Evolutionary conservation across 768 basidiomycete species (phyloP).

Genomic region (Panaeolus papilionaceus): DNA sequence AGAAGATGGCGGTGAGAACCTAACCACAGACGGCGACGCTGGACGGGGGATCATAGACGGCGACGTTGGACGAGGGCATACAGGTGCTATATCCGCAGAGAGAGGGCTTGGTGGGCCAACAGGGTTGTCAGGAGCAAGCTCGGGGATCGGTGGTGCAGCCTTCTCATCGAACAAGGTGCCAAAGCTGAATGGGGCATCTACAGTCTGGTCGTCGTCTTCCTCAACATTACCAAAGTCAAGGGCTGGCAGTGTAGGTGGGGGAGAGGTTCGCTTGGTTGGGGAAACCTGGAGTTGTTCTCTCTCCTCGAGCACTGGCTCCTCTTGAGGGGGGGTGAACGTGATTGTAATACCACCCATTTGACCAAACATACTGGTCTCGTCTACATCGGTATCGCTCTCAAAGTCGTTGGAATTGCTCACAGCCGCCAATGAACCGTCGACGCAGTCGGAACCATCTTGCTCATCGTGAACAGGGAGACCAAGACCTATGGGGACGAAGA

Average conservation of each 20-base stretch:
- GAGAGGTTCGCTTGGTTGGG: slow-evolving; percentile 35
- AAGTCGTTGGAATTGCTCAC: slow-evolving; percentile 33
- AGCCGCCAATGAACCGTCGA: background rate
- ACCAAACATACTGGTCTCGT: slow-evolving; percentile 47
- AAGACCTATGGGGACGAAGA: slow-evolving; percentile 48
- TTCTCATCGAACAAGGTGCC: slow-evolving; percentile 31
- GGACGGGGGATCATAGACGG: slow-evolving; percentile 40
- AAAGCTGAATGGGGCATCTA: slow-evolving; percentile 42
- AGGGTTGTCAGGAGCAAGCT: slow-evolving; percentile 15
- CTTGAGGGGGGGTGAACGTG: slow-evolving; percentile 70
- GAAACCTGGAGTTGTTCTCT: slow-evolving; percentile 37
- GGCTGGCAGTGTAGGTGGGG: slow-evolving; percentile 40
- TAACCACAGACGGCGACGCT: slow-evolving; percentile 44
- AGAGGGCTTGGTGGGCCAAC: slow-evolving; percentile 20
- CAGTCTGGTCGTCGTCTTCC: slow-evolving; percentile 26
- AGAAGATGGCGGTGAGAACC: slow-evolving; percentile 33
- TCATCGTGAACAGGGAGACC: slow-evolving; percentile 54
- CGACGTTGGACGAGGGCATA: slow-evolving; percentile 32
- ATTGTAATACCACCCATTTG: slow-evolving; percentile 78
- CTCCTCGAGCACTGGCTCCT: slow-evolving; percentile 38
- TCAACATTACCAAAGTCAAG: slow-evolving; percentile 42
- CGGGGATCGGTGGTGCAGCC: slow-evolving; percentile 27
- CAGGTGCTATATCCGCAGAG: slow-evolving; percentile 21
- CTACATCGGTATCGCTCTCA: slow-evolving; percentile 48
- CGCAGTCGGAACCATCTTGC: slow-evolving; percentile 15